Base-by-base conservation (phyloP, 2,329 filamentous ascomycete species). In the Onygena corvina region DNA sequence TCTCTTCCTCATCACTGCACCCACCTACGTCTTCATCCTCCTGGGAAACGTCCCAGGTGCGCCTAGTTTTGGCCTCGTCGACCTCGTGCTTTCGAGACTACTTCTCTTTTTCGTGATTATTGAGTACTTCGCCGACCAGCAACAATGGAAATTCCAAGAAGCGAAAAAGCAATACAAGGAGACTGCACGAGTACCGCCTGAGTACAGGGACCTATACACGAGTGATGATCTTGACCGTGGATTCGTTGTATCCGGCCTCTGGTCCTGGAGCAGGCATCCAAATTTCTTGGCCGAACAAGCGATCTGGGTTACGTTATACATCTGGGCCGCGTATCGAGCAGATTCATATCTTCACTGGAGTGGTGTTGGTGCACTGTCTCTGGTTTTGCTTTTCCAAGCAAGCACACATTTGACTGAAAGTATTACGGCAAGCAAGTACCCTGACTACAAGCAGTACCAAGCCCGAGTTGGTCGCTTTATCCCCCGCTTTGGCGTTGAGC, bases 201-300 rank as follows among this genome's bases (percentile, higher is more conserved):
- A 66, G 23, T 73, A 66, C 63, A 70, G 70, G 57, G 57, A 58
- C 25, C 58, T 59, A 18, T 88, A 76, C 65, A 75, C 73, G 0
- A 79, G 82, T 56, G 79, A 79, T 52, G 86, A 94, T 48, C 77
- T 98, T 21, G 86, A 95, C 55, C 84, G 90, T 31, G 92, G 92
- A 35, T 98, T 98, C 68, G 75, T 85, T 55, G 83, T 86, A 6
- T 79, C 75, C 3, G 92, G 92, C 0, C 72, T 98, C 5, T 98
- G 86, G 83, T 83, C 81, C 0, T 88, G 82, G 71, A 90, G 84
- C 58, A 78, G 92, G 40, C 93, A 98, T 65, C 92, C 92, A 44
- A 98, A 98, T 66, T 98, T 96, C 61, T 80, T 85, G 3, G 86
- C 86, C 3, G 92, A 98, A 68, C 92, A 96, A 68, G 73, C 80